Base-by-base conservation (phyloP, 306 rosid species). In the Glycine latifolia region DNA sequence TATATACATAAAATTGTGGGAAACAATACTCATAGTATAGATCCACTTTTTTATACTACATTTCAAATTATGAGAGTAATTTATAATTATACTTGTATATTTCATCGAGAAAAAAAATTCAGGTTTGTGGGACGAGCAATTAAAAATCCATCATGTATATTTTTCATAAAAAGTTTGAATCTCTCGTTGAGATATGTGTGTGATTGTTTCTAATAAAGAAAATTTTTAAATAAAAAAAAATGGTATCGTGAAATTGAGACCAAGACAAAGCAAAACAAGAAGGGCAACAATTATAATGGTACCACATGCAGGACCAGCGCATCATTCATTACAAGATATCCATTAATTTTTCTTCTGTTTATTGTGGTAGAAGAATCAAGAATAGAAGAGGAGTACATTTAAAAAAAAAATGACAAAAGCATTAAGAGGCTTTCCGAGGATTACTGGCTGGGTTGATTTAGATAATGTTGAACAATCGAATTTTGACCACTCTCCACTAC, bases 221-320 rank as follows among this genome's bases (percentile, higher is more conserved):
- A 8, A 43, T 0, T 5, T 43, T 6, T 43, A 7, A 0, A 7
- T 26, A 16, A 17, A 8, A 17, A 3, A 53, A 58, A 56, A 8
- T 16, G 35, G 11, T 56, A 20, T 17, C 15, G 13, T 43, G 44
- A 75, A 58, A 43, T 17, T 43, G 56, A 3, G 43, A 74, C 4
- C 16, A 54, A 39, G 26, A 10, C 35, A 55, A 56, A 20, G 6
- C 4, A 1, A 35, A 53, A 35, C 3, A 49, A 26, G 0, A 33
- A 26, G 31, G 62, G 3, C 6, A 39, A 8, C 68, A 56, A 75
- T 17, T 39, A 17, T 6, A 35, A 73, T 56, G 54, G 54, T 39
- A 74, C 53, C 53, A 55, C 67, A 16, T 73, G 78, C 12, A 54
- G 17, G 53, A 73, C 16, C 52, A 74, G 35, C 10, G 6, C 52